Evolutionary conservation across 2,329 filamentous ascomycete genomes (phyloP).

Genomic region (Metarhizium sp.): DNA sequence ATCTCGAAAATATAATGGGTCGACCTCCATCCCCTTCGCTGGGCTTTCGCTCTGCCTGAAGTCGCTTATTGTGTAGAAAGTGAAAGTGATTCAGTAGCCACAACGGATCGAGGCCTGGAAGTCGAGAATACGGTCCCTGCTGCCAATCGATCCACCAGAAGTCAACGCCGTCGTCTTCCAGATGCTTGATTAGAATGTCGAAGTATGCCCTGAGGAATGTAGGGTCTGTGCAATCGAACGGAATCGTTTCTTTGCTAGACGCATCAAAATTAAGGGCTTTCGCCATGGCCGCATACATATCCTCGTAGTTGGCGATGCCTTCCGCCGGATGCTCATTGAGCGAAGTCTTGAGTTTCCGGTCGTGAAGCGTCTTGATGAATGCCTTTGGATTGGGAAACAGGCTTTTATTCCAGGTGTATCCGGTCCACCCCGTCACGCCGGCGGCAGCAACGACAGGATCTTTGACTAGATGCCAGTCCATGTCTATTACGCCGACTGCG

Average conservation of each 20-base stretch:
- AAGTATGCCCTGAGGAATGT: constrained; percentile 50
- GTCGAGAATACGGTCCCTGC: constrained; percentile 44
- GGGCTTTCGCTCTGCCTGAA: constrained; percentile 21
- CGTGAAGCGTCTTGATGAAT: constrained; percentile 42
- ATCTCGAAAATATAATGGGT: constrained; percentile 50
- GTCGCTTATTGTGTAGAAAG: constrained; percentile 40
- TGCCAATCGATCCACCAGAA: constrained; percentile 66
- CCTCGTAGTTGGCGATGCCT: constrained; percentile 47
- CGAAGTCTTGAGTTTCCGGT: constrained; percentile 41
- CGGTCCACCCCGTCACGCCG: constrained; percentile 39
- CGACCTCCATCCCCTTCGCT: constrained; percentile 11
- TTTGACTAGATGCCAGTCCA: constrained; percentile 55
- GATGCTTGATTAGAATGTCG: constrained; percentile 42
- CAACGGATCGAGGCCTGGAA: constrained; percentile 51
- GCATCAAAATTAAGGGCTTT: constrained; percentile 41
- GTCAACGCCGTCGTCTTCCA: constrained; percentile 48
- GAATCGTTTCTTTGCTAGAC: constrained; percentile 36
- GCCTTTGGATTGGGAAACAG: constrained; percentile 45
- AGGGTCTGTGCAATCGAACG: constrained; percentile 44
- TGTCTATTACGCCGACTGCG: constrained; percentile 52
- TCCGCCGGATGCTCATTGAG: constrained; percentile 55
- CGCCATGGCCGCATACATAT: constrained; percentile 45
- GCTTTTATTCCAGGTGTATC: constrained; percentile 8
- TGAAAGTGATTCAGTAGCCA: constrained; percentile 60
- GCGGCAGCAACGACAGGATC: constrained; percentile 33